Conservation (phyloP, 1,139 yeast genomes). For the Protomyces macrosporus region DNA sequence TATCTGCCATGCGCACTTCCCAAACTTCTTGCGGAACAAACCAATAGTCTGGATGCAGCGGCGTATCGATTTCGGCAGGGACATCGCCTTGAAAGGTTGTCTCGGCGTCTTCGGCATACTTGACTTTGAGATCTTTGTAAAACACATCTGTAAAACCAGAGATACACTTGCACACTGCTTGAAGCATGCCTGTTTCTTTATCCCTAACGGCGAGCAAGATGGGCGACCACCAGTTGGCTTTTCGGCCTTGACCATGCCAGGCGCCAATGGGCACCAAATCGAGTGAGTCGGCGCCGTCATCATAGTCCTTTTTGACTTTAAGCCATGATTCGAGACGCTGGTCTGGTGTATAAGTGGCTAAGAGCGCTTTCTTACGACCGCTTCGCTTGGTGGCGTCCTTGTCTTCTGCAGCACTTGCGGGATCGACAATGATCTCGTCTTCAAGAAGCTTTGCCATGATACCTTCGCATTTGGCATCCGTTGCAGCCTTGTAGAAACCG, state of each 20-base stretch:
- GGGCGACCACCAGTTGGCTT: conserved; percentile 34
- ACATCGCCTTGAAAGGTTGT: conserved; percentile 10
- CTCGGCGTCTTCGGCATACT: conserved; percentile 28
- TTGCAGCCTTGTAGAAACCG: conserved; percentile 79
- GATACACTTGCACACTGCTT: conserved; percentile 35
- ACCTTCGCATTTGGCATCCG: conserved; percentile 89
- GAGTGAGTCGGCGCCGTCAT: conserved; percentile 32
- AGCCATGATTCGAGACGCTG: conserved; percentile 34
- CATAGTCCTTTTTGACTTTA: conserved; percentile 35
- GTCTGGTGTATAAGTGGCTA: conserved; percentile 34
- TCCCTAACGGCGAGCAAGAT: conserved; percentile 34
- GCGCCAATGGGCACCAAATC: conserved; percentile 35
- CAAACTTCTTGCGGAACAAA: conserved; percentile 82
- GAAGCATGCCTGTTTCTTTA: conserved; percentile 31
- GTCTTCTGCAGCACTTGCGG: not conserved
- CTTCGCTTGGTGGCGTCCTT: not conserved
- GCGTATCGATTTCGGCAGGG: conserved; percentile 14
- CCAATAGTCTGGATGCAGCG: conserved; percentile 53
- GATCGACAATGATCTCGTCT: conserved; percentile 57
- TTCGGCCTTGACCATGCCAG: conserved; percentile 35
- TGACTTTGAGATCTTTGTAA: conserved; percentile 31
- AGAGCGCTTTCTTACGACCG: conserved; percentile 25
- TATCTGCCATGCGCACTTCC: conserved; percentile 91
- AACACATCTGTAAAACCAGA: conserved; percentile 34
- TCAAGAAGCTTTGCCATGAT: conserved; percentile 88